Evolutionary conservation across 345 rosid species (phyloP).

Genomic region (Salix caprea): DNA sequence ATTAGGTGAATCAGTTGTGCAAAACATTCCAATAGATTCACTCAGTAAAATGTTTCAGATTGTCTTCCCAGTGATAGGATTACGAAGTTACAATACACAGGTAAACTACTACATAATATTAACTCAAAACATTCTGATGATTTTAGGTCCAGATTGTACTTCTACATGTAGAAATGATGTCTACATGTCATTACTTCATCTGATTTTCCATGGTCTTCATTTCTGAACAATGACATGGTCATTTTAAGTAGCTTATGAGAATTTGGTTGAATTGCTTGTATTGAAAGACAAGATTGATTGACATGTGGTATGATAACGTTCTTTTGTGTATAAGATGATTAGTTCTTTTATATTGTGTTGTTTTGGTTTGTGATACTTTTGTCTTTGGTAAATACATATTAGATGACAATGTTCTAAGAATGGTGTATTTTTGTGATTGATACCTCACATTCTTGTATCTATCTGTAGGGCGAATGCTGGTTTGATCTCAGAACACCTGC

Average conservation of each 20-base stretch:
- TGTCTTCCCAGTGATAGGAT: constrained; percentile 21
- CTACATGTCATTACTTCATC: background rate
- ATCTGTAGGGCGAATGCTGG: constrained; percentile 31
- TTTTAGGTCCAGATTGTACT: background rate
- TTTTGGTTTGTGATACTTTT: background rate
- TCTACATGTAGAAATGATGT: background rate
- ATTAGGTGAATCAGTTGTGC: constrained; percentile 10
- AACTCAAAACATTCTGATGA: background rate
- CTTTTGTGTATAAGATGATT: background rate
- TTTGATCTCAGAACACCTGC: constrained; percentile 9
- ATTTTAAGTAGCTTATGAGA: background rate
- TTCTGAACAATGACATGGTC: background rate
- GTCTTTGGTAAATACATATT: background rate
- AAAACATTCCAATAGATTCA: constrained; percentile 8
- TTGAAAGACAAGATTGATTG: background rate
- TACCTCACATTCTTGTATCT: background rate
- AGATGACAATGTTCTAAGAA: background rate
- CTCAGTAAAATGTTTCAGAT: constrained; percentile 1
- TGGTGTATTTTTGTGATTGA: background rate
- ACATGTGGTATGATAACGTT: background rate
- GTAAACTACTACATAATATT: background rate
- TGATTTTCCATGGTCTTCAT: background rate
- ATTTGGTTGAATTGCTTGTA: background rate
- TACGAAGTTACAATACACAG: constrained; percentile 26
- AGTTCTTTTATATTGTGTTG: background rate